Evolutionary conservation across 495 filamentous ascomycete genomes (phyloP).

Genomic region (Neurospora tetrasperma): DNA sequence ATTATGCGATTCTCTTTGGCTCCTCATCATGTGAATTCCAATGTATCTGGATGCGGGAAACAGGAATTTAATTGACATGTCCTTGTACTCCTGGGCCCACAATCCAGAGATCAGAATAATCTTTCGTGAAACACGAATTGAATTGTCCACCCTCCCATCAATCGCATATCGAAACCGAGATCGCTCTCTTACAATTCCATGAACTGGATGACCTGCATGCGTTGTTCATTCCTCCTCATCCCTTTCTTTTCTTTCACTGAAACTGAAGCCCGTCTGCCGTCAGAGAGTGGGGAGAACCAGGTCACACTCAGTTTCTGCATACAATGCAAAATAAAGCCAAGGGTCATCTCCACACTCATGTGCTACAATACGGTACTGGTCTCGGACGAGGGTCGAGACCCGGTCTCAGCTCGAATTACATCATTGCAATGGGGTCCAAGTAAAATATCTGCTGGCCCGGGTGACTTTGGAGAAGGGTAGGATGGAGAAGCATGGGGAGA

Average conservation of each 20-base stretch:
- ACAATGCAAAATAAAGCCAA: neutral
- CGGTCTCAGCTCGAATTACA: neutral
- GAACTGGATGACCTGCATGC: neutral
- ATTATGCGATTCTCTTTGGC: neutral
- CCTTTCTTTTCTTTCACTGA: neutral
- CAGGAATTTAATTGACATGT: neutral
- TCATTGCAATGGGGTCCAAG: neutral
- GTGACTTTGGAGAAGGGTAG: neutral
- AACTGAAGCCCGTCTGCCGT: neutral
- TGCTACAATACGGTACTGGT: neutral
- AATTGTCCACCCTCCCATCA: neutral
- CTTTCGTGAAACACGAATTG: neutral
- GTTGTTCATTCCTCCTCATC: neutral
- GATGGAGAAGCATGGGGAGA: neutral
- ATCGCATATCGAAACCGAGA: neutral
- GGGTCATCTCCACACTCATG: neutral
- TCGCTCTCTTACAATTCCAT: neutral
- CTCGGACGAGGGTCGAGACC: neutral
- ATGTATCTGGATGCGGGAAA: neutral
- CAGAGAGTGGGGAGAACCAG: neutral
- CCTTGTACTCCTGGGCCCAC: neutral
- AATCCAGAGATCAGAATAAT: neutral
- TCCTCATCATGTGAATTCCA: neutral
- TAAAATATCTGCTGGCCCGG: neutral
- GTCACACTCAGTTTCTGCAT: neutral